These are phyloP conservation scores for Cladophialophora carrionii DNA, from an alignment of 2,329 filamentous ascomycete species.

Conservation along the genomic window DNA sequence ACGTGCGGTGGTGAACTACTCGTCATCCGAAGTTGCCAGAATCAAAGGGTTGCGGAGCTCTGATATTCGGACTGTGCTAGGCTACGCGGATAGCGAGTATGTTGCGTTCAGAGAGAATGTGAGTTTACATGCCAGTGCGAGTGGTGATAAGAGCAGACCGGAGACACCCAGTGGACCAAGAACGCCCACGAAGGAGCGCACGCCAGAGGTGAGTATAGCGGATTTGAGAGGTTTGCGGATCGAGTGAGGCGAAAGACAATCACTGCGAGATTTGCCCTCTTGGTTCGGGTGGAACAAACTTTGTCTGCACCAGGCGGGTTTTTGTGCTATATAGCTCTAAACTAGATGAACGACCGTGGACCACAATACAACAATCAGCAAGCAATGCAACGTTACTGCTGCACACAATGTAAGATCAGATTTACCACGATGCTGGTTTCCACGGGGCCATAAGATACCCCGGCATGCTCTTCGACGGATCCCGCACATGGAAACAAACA, in stretches of 20 bases:
- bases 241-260: slow-evolving; percentile 1
- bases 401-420: neutral
- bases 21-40: slow-evolving; percentile 76
- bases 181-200: slow-evolving; percentile 28
- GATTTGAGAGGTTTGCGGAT: slow-evolving; percentile 24
- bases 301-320: neutral
- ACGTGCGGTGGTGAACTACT: slow-evolving; percentile 88
- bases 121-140: slow-evolving; percentile 57
- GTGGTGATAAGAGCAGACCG: slow-evolving; percentile 30
- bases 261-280: neutral
- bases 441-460: slow-evolving; percentile 27
- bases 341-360: neutral
- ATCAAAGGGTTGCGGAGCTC: slow-evolving; percentile 84
- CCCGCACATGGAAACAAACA: neutral
- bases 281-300: neutral
- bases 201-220: slow-evolving; percentile 34
- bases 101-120: slow-evolving; percentile 87
- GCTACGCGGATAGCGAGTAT: slow-evolving; percentile 94
- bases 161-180: slow-evolving; percentile 32
- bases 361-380: neutral
- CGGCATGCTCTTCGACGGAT: neutral
- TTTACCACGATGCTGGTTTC: neutral
- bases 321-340: neutral
- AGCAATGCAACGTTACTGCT: neutral
- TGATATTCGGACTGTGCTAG: slow-evolving; percentile 77